phyloP scores from a whole-genome alignment of 2,329 filamentous ascomycete genomes.

The Fusarium sp. region DNA sequence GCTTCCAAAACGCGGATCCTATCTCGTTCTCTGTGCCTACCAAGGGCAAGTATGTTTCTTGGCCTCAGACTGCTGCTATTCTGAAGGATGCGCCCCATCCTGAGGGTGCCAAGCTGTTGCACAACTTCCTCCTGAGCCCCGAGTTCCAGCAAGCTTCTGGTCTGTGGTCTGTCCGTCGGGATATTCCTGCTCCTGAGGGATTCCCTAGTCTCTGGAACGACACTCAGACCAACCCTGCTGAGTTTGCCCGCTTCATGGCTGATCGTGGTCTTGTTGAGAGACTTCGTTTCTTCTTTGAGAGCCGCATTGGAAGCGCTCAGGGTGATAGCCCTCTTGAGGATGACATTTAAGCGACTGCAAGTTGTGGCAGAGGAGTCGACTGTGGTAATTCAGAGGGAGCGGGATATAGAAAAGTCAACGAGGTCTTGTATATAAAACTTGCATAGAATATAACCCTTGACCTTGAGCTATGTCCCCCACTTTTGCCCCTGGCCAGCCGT shows the following conservation, averaged over 20 bases:
- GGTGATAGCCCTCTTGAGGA: conserved; percentile 51
- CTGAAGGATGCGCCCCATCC: conserved; percentile 57
- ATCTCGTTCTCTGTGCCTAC: conserved; percentile 46
- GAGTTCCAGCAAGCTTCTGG: conserved; percentile 49
- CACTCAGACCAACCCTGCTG: conserved; percentile 47
- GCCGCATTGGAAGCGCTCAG: conserved; percentile 52
- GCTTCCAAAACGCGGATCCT: conserved; percentile 25
- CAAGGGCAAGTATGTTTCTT: conserved; percentile 55
- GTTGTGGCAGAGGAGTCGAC: neutral
- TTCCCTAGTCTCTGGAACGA: conserved; percentile 35
- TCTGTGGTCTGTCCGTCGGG: conserved; percentile 49
- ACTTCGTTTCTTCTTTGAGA: conserved; percentile 53
- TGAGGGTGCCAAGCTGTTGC: conserved; percentile 60
- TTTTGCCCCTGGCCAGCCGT: neutral
- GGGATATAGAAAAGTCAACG: neutral
- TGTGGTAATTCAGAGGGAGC: neutral
- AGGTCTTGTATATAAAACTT: no score
- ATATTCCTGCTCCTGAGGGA: conserved; percentile 44
- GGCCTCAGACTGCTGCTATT: conserved; percentile 59
- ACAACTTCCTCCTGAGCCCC: conserved; percentile 55
- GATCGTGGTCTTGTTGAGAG: conserved; percentile 54
- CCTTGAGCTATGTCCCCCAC: no score
- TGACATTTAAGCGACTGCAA: conserved; percentile 26
- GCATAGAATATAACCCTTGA: no score
- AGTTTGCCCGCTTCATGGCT: conserved; percentile 53